A percentile compares a stretch with the other conserved stretches of the same genome.
These are phyloP conservation scores for Apiotrichum veenhuisii DNA, from an alignment of 1,284 basidiomycete species.

Conservation along the genomic window DNA sequence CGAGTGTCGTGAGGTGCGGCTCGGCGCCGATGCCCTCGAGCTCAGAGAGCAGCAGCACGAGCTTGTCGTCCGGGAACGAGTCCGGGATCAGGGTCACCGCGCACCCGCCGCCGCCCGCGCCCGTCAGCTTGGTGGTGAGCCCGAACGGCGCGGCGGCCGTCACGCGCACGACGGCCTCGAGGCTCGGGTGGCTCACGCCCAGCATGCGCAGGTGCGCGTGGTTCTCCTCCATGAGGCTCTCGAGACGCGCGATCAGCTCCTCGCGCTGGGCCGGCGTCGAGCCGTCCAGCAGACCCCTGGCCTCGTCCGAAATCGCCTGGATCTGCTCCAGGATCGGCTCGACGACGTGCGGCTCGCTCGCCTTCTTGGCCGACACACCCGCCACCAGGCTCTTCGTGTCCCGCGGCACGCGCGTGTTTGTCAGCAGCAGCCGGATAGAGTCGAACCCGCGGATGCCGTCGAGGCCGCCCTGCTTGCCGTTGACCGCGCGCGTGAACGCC, in stretches of 20 bases:
- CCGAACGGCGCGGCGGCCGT: conserved; percentile 63
- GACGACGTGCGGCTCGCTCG: conserved; percentile 72
- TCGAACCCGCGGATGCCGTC: conserved; percentile 80
- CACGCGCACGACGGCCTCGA: conserved; percentile 75
- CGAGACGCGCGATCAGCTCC: conserved; percentile 54
- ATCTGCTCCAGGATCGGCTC: conserved; percentile 70
- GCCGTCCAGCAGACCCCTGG: conserved; percentile 67
- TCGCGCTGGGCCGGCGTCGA: conserved; percentile 54
- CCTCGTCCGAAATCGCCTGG: conserved; percentile 76
- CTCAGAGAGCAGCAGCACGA: conserved; percentile 59
- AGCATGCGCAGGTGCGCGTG: conserved; percentile 78
- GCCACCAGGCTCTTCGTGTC: conserved; percentile 95
- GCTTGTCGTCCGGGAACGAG: conserved; percentile 61
- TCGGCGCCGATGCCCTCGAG: conserved; percentile 68
- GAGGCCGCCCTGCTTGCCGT: conserved; percentile 72
- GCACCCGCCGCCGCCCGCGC: conserved; percentile 98
- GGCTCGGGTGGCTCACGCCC: conserved; percentile 86
- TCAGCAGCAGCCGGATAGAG: conserved; percentile 75
- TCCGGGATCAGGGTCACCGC: conserved; percentile 93
- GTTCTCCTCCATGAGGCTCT: conserved; percentile 75
- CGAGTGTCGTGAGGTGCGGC: conserved; percentile 87
- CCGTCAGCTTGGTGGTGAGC: conserved; percentile 93
- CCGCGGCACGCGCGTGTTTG: conserved; percentile 85
- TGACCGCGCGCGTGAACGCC: conserved; percentile 78
- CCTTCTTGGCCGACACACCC: conserved; percentile 57